A percentile compares a stretch with the other conserved stretches of the same genome.
These are phyloP conservation scores for Brassica juncea DNA, from an alignment of 345 rosid genomes.

Conservation along the genomic window DNA sequence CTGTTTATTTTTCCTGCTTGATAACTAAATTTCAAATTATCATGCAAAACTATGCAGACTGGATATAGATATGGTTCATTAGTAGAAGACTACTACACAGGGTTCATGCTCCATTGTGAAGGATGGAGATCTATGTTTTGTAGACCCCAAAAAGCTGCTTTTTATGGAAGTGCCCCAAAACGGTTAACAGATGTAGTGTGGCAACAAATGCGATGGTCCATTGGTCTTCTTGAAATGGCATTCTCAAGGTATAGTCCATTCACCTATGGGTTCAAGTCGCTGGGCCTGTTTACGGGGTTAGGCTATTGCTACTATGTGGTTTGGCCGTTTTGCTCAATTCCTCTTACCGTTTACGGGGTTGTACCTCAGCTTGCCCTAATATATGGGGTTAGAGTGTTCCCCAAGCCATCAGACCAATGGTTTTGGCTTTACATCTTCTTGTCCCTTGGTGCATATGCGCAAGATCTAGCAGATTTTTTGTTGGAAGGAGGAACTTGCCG, in stretches of 20 bases:
- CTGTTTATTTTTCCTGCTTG: too few species aligned
- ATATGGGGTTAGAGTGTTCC: conserved; percentile 49
- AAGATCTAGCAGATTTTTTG: conserved; percentile 48
- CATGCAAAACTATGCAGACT: conserved; percentile 37
- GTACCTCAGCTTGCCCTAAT: conserved; percentile 70
- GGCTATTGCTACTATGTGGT: conserved; percentile 46
- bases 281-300: conserved; percentile 48
- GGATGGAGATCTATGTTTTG: conserved; percentile 72
- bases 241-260: conserved; percentile 47
- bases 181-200: conserved; percentile 45
- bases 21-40: neutral
- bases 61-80: conserved; percentile 73
- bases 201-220: conserved; percentile 65
- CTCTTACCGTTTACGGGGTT: conserved; percentile 51
- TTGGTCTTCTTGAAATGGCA: conserved; percentile 55
- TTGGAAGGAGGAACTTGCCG: conserved; percentile 47
- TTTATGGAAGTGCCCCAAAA: conserved; percentile 59
- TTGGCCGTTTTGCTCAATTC: conserved; percentile 58
- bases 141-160: conserved; percentile 59
- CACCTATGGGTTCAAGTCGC: conserved; percentile 46
- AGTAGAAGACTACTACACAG: conserved; percentile 71
- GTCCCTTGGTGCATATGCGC: conserved; percentile 59
- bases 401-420: conserved; percentile 62
- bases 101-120: conserved; percentile 56
- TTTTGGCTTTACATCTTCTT: conserved; percentile 63